phyloP scores from a whole-genome alignment of 257 asterid genomes.

The Fraxinus americana region DNA sequence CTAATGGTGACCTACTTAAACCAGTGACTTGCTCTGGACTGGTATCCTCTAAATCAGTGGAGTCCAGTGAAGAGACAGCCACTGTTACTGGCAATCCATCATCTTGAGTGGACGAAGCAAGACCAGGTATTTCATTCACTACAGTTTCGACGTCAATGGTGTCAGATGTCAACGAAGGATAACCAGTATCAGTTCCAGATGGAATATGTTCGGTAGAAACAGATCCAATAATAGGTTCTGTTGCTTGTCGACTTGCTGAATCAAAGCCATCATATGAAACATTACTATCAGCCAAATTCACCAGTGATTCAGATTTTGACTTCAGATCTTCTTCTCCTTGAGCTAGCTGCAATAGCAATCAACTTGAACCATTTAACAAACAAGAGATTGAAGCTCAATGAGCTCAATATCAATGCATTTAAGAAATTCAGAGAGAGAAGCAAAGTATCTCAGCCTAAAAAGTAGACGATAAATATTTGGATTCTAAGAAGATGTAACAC shows the following conservation, averaged over 20 bases:
- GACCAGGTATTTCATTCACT: conserved; percentile 80
- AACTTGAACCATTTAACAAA: conserved; percentile 18
- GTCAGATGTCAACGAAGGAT: conserved; percentile 43
- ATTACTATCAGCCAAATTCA: conserved; percentile 39
- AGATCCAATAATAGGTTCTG: conserved; percentile 39
- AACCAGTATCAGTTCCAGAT: conserved; percentile 45
- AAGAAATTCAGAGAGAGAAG: conserved; percentile 12
- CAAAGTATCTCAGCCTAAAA: conserved; percentile 12
- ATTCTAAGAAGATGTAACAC: conserved; percentile 38
- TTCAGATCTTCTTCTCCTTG: conserved; percentile 45
- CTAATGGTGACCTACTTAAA: conserved; percentile 45
- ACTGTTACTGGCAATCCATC: conserved; percentile 42
- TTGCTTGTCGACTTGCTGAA: conserved; percentile 44
- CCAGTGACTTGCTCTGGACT: conserved; percentile 50
- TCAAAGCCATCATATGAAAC: conserved; percentile 41
- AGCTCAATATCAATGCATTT: conserved; percentile 7
- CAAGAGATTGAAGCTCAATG: conserved; percentile 6
- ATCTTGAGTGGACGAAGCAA: conserved; percentile 52
- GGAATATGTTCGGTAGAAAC: conserved; percentile 46
- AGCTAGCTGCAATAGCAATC: conserved; percentile 47
- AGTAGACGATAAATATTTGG: conserved; percentile 20
- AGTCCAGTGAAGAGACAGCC: conserved; percentile 39
- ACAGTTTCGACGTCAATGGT: conserved; percentile 41
- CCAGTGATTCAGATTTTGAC: conserved; percentile 22
- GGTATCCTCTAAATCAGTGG: conserved; percentile 58